Evolutionary conservation across 352 stramenopile genomes (phyloP).

Genomic region (Globisporangium iwayamae): DNA sequence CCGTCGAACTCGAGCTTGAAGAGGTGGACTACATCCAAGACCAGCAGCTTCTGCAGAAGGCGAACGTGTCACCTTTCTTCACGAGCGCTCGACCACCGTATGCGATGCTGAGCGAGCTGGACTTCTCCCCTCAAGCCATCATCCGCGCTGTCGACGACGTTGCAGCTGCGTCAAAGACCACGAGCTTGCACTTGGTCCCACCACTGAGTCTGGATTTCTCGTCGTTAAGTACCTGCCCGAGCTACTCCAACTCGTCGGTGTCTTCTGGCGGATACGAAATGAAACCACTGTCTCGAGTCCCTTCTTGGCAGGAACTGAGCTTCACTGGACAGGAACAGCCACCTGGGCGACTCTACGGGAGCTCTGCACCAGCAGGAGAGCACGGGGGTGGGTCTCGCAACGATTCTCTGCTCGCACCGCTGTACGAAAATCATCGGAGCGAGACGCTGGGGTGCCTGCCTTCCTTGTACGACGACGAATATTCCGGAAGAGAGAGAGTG

Average conservation of each 20-base stretch:
- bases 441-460: constrained; percentile 6
- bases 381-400: not conserved
- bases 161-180: not conserved
- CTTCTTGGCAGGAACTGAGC: constrained; percentile 1
- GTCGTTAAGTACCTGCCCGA: not conserved
- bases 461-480: constrained; percentile 18
- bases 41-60: constrained; percentile 24
- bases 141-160: constrained; percentile 1
- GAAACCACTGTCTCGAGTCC: not conserved
- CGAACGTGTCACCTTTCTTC: constrained; percentile 38
- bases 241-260: not conserved
- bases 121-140: constrained; percentile 28
- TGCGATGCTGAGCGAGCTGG: constrained; percentile 29
- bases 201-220: constrained; percentile 4
- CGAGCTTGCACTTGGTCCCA: not conserved
- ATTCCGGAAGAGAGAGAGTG: not conserved
- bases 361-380: not conserved
- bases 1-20: constrained; percentile 37
- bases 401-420: not conserved
- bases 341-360: not conserved
- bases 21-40: constrained; percentile 26
- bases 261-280: not conserved
- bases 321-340: not conserved
- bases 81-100: constrained; percentile 21
- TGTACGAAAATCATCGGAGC: constrained; percentile 7